phyloP scores from a whole-genome alignment of 2,329 filamentous ascomycete species.

The Penicillium sp. region DNA sequence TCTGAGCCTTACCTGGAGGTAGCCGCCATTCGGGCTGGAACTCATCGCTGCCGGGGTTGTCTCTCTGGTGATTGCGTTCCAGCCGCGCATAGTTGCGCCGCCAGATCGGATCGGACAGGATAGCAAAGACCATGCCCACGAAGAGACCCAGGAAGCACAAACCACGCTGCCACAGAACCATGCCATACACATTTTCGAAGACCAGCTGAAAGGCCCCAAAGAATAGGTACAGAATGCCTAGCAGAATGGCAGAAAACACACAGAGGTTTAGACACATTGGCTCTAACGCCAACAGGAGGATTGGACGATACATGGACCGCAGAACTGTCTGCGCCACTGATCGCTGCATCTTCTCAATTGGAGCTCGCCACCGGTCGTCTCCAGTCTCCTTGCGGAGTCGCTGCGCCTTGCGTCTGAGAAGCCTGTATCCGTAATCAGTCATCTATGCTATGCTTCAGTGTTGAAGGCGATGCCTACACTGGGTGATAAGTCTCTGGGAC shows the following conservation, averaged over 20 bases:
- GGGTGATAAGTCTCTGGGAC: constrained; percentile 85
- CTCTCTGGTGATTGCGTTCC: constrained; percentile 38
- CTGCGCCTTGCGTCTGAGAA: constrained; percentile 70
- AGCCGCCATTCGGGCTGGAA: constrained; percentile 86
- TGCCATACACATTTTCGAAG: constrained; percentile 70
- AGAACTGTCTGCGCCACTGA: constrained; percentile 64
- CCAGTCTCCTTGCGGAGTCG: constrained; percentile 69
- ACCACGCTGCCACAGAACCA: constrained; percentile 77
- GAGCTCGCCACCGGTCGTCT: constrained; percentile 71
- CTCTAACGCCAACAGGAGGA: constrained; percentile 75
- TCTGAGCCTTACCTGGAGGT: constrained; percentile 56
- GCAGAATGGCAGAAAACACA: constrained; percentile 76
- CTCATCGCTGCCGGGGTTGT: constrained; percentile 37
- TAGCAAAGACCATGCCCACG: constrained; percentile 48
- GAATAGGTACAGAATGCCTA: constrained; percentile 86
- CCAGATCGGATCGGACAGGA: constrained; percentile 48
- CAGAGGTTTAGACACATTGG: constrained; percentile 84
- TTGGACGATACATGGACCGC: constrained; percentile 61
- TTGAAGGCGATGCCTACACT: constrained; percentile 34
- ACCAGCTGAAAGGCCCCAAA: constrained; percentile 84
- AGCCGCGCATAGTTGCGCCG: constrained; percentile 45
- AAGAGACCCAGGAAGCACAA: constrained; percentile 65
- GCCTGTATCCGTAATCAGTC: constrained; percentile 23
- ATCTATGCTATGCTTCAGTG: not conserved
- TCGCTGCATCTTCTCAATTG: constrained; percentile 68